Percentiles rank a stretch among this genome's conserved stretches.
Conservation (phyloP, 208 protist genomes). For the Wallacemonas sp. region DNA sequence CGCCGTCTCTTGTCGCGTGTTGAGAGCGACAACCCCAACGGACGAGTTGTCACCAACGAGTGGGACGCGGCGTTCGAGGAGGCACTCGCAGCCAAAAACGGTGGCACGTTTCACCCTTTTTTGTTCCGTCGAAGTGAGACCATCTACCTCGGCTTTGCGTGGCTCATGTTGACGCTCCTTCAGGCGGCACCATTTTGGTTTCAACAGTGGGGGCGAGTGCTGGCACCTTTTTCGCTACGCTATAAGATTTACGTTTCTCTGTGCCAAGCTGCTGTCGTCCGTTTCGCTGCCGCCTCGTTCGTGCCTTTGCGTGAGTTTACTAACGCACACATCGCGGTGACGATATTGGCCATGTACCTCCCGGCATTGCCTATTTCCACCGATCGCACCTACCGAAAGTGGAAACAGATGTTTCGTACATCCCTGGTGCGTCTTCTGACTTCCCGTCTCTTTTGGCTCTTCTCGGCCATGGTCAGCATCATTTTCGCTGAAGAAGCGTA, state of each 20-base stretch:
- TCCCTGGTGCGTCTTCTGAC: conserved; percentile 65
- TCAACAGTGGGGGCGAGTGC: conserved; percentile 63
- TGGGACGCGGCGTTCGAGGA: conserved; percentile 59
- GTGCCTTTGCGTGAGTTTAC: conserved; percentile 63
- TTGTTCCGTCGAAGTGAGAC: conserved; percentile 62
- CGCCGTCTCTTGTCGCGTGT: conserved; percentile 14
- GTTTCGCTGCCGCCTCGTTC: conserved; percentile 75
- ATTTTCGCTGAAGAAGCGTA: conserved; percentile 53
- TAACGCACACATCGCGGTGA: conserved; percentile 70
- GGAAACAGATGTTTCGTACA: conserved; percentile 67
- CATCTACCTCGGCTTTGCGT: conserved; percentile 52
- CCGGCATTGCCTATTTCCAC: conserved; percentile 77
- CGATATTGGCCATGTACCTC: conserved; percentile 78
- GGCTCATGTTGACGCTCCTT: conserved; percentile 48
- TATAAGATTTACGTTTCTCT: conserved; percentile 75
- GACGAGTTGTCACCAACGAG: background rate
- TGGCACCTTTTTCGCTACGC: conserved; percentile 35
- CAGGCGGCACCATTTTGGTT: conserved; percentile 67
- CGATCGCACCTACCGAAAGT: conserved; percentile 72
- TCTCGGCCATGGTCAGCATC: conserved; percentile 56
- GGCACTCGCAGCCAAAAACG: conserved; percentile 43
- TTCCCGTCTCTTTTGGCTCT: conserved; percentile 81
- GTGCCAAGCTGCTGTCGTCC: conserved; percentile 63
- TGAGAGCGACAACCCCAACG: conserved; percentile 9
- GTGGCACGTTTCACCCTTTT: conserved; percentile 69